Evolutionary conservation across 2,329 filamentous ascomycete genomes (phyloP).

Genomic region (Epichloe gansuensis): DNA sequence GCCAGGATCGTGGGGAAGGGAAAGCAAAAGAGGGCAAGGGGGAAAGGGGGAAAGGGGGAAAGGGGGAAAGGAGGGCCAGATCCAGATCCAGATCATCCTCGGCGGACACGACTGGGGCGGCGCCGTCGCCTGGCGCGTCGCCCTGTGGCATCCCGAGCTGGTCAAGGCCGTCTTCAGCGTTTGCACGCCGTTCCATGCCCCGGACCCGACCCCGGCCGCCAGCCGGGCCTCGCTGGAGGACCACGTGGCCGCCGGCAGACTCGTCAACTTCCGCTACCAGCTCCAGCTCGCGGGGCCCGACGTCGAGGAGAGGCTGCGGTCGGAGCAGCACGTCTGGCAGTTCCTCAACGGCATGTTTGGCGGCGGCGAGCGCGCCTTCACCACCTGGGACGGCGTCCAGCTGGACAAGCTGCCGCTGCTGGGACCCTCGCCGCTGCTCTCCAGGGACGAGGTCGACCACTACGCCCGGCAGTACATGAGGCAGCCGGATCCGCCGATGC

Average conservation of each 20-base stretch:
- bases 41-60: no score
- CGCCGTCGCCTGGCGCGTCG: slow-evolving; percentile 60
- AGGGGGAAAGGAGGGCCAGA: no score
- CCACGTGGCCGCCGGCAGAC: slow-evolving; percentile 37
- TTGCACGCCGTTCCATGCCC: slow-evolving; percentile 62
- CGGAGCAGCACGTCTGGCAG: slow-evolving; percentile 49
- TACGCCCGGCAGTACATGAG: slow-evolving; percentile 63
- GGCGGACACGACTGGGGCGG: slow-evolving; percentile 95
- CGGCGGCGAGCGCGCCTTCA: slow-evolving; percentile 46
- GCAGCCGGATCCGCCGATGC: slow-evolving; percentile 46
- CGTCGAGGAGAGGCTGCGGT: slow-evolving; percentile 45
- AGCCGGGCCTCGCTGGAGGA: slow-evolving; percentile 45
- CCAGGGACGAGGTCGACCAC: slow-evolving; percentile 59
- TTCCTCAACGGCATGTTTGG: slow-evolving; percentile 66
- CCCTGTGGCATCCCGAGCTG: slow-evolving; percentile 60
- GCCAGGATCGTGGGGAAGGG: slow-evolving; percentile 32
- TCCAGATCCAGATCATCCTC: slow-evolving; percentile 49
- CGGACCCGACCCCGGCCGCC: slow-evolving; percentile 36
- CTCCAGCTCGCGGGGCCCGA: slow-evolving; percentile 62
- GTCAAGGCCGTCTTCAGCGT: slow-evolving; percentile 66
- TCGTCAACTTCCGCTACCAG: slow-evolving; percentile 75
- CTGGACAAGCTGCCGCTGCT: slow-evolving; percentile 51
- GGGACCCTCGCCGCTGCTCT: slow-evolving; percentile 45
- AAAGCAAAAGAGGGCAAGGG: no score
- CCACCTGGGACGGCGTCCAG: slow-evolving; percentile 46